phyloP scores from a whole-genome alignment of 1,284 basidiomycete genomes.

The Sanguinoderma infundibulare region DNA sequence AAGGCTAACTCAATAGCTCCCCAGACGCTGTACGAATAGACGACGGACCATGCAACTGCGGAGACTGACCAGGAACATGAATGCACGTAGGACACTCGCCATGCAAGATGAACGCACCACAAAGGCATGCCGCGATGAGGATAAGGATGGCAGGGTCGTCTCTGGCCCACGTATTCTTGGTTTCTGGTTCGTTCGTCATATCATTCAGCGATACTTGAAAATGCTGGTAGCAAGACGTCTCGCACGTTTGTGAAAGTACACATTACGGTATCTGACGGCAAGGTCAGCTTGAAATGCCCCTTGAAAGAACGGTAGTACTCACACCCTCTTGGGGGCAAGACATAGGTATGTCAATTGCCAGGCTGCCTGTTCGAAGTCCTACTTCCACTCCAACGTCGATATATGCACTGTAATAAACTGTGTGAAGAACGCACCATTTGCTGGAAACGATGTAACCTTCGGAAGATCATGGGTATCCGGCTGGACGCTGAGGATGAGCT shows the following conservation, averaged over 20 bases:
- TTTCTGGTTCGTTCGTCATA: conserved; percentile 57
- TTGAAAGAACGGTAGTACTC: conserved; percentile 39
- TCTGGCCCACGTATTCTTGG: conserved; percentile 97
- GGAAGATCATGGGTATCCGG: conserved; percentile 80
- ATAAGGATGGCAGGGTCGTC: conserved; percentile 94
- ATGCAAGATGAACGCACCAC: conserved; percentile 51
- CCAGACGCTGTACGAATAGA: conserved; percentile 69
- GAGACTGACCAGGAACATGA: conserved; percentile 52
- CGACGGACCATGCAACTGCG: conserved; percentile 83
- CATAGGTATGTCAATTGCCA: conserved; percentile 95
- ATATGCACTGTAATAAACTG: background rate
- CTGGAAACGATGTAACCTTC: conserved; percentile 77
- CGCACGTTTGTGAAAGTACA: conserved; percentile 90
- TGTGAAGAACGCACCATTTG: conserved; percentile 69
- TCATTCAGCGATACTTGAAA: background rate
- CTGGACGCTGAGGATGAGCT: conserved; percentile 42
- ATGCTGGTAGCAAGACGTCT: conserved; percentile 6
- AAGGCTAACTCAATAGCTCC: conserved; percentile 68
- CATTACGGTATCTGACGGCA: conserved; percentile 75
- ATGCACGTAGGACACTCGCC: background rate
- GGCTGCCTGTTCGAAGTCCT: conserved; percentile 95
- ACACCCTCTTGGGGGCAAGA: conserved; percentile 90
- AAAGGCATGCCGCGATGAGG: conserved; percentile 78
- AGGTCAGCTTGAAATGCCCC: conserved; percentile 10
- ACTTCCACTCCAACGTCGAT: conserved; percentile 15